Evolutionary conservation across 192 early-diverging fungal genomes (phyloP).

Genomic region (Coemansia interrupta): DNA sequence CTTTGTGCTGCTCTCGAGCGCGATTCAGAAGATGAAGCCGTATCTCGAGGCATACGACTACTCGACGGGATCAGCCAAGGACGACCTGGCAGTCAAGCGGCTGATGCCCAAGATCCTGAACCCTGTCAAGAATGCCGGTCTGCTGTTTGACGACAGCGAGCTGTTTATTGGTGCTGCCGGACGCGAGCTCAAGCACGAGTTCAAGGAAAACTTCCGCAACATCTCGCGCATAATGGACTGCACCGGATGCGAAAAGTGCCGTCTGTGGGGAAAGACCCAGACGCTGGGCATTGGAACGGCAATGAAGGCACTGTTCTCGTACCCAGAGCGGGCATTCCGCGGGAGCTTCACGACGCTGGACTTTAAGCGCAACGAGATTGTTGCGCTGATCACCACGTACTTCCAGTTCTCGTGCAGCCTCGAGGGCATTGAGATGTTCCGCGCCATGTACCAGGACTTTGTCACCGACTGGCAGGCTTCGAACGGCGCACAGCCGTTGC

Average conservation of each 20-base stretch:
- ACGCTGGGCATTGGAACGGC: constrained; percentile 93
- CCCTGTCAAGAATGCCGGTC: constrained; percentile 36
- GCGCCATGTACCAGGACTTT: constrained; percentile 65
- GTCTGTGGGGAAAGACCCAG: constrained; percentile 98
- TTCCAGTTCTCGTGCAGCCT: constrained; percentile 84
- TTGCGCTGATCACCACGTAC: constrained; percentile 87
- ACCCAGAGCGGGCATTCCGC: constrained; percentile 65
- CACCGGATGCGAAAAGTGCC: constrained; percentile 97
- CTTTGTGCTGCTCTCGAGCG: constrained; percentile 80
- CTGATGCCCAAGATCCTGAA: constrained; percentile 38
- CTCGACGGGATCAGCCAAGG: constrained; percentile 61
- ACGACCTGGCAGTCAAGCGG: constrained; percentile 52
- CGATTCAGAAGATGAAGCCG: constrained; percentile 76
- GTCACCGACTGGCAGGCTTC: constrained; percentile 43
- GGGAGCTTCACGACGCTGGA: constrained; percentile 44
- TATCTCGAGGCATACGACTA: constrained; percentile 75
- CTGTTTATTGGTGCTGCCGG: constrained; percentile 74
- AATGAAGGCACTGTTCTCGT: constrained; percentile 92
- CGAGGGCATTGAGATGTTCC: constrained; percentile 75
- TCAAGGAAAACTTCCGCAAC: constrained; percentile 91
- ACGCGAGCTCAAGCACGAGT: constrained; percentile 73
- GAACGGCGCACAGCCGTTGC: constrained; percentile 3
- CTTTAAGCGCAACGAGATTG: constrained; percentile 68
- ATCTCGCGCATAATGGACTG: constrained; percentile 99
- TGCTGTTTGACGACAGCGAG: constrained; percentile 86